Evolutionary conservation across 306 rosid genomes (phyloP), one percentile per base, ranked within the genome.

Genomic region (Malus asiatica): DNA sequence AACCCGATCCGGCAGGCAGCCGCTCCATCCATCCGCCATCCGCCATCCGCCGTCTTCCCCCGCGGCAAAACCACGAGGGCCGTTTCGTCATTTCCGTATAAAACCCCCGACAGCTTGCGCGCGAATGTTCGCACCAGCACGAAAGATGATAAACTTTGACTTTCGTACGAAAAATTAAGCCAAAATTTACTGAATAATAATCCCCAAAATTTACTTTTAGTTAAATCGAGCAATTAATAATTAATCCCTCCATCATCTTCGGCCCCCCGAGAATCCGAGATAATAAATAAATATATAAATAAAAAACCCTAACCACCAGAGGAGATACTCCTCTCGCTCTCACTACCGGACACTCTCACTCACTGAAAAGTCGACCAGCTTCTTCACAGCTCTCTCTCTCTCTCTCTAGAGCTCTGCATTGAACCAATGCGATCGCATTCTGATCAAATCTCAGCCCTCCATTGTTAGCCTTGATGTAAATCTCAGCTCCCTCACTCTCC

Each of bases 81-180:
- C 79, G 0, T 82, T 0, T 4, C 33, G 94, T 88, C 87, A 58
- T 81, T 81, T 88, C 79, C 58, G 0, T 0, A 2, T 4, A n/a
- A 83, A 83, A 86, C 8, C 85, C 57, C 86, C 82, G 84, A 87
- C 93, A 86, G 52, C 87, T 87, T 82, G 82, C 91, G 97, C 97
- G 93, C 96, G 87, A 91, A 88, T 79, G 87, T 75, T 46, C 75
- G 88, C 78, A 62, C 60, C 72, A 25, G 65, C 63, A n/a, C 46
- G 35, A n/a, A 40, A 74, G 78, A 82, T 29, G 70, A 71, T 71
- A n/a, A 55, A 15, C 27, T 30, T 51, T 22, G 71, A 13, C 79
- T 2, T 59, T 66, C 14, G 10, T 18, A 53, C 8, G 14, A 55
- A 53, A 53, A 71, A 19, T 48, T 53, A 19, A 51, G 52, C 58